These are phyloP conservation scores for Gaillardinia entomophila DNA, from an alignment of 805 yeast genomes.

Conservation along the genomic window DNA sequence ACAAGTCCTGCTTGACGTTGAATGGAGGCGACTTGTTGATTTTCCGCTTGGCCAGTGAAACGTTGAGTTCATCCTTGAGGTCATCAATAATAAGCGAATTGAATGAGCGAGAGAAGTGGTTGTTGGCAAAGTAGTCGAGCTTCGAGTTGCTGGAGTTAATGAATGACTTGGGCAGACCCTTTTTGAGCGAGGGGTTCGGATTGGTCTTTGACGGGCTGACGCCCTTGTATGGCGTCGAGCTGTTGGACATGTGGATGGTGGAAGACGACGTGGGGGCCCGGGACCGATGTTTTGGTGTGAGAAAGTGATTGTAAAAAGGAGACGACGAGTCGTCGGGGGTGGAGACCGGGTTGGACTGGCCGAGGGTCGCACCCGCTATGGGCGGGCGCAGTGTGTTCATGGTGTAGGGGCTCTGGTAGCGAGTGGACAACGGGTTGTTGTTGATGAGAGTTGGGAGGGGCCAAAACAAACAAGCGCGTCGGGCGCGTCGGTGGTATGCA, in stretches of 20 bases:
- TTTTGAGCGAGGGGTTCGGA: background rate
- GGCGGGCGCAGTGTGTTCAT: constrained; percentile 21
- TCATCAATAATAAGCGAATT: constrained; percentile 38
- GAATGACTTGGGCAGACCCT: background rate
- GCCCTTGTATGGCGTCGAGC: background rate
- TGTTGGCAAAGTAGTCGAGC: constrained; percentile 32
- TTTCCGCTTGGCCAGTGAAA: constrained; percentile 7
- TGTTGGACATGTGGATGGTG: background rate
- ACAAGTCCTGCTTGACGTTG: constrained; percentile 28
- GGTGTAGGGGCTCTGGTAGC: background rate
- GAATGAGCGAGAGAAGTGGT: constrained; percentile 36
- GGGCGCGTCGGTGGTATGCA: no score
- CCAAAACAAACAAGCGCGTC: no score
- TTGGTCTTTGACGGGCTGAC: background rate
- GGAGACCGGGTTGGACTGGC: background rate
- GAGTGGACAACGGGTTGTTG: no score
- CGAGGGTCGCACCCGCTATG: constrained; percentile 13
- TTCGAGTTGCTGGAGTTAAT: constrained; percentile 1
- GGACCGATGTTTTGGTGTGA: background rate
- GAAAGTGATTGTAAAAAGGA: background rate
- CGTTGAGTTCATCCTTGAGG: constrained; percentile 14
- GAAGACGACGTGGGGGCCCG: background rate
- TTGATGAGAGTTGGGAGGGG: no score
- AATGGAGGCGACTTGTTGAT: constrained; percentile 39
- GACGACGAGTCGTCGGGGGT: background rate